Evolutionary conservation across 208 protist genomes (phyloP), one percentile per base, ranked within the genome.

Genomic region (Histomonas meleagridis): DNA sequence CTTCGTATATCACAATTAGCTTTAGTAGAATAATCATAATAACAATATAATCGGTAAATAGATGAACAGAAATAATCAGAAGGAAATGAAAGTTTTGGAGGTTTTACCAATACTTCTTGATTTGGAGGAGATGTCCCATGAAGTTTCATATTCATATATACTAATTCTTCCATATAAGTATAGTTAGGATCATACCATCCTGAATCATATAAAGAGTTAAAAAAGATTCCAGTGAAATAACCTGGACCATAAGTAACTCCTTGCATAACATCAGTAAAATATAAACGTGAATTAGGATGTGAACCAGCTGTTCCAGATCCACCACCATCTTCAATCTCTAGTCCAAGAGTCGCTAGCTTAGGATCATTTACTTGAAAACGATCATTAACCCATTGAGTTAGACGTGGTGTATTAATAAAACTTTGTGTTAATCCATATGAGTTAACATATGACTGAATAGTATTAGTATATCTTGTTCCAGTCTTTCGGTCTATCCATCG

Each of bases 311-410:
- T 79, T 40, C 70, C 70, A 2, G 2, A 9, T n/a, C 16, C 40
- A 51, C 70, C 70, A 51, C 70, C 70, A 79, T 79, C 70, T 79
- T 79, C 70, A 28, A 79, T 51, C 51, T 46, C 40, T 5, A 79
- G 70, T 51, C 70, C 70, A 40, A 79, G 28, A 32, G 16, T 65
- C n/a, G n/a, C n/a, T n/a, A n/a, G n/a, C n/a, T n/a, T n/a, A n/a
- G n/a, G n/a, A n/a, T 5, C 32, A 7, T 26, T 69, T 7, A 28
- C n/a, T n/a, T n/a, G n/a, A n/a, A n/a, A n/a, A n/a, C n/a, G n/a
- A n/a, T n/a, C n/a, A n/a, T n/a, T n/a, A n/a, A n/a, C n/a, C n/a
- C n/a, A n/a, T n/a, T n/a, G n/a, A n/a, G n/a, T n/a, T n/a, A n/a
- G n/a, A n/a, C n/a, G n/a, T n/a, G n/a, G n/a, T n/a, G n/a, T n/a